A percentile compares a stretch with the other conserved stretches of the same genome.
phyloP scores from a whole-genome alignment of 2,329 filamentous ascomycete genomes.

The Tolypocladium tundrense region DNA sequence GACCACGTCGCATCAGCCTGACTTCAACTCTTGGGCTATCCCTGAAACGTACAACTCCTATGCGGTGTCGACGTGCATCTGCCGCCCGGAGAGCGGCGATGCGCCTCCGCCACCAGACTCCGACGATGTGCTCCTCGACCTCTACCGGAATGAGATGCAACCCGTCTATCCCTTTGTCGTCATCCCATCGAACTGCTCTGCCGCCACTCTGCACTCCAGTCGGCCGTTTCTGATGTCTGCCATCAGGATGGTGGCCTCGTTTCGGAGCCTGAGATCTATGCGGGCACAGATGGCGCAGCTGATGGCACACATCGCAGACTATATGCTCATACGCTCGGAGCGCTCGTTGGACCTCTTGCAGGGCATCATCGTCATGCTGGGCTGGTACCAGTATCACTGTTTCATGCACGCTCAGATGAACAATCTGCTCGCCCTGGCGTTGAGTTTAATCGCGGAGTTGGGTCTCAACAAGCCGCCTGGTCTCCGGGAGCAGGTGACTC shows the following conservation, averaged over 20 bases:
- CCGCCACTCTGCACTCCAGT: conserved; percentile 24
- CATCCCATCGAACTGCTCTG: conserved; percentile 24
- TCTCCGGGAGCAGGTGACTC: conserved; percentile 28
- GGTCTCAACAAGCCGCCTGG: conserved; percentile 31
- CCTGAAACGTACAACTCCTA: conserved; percentile 34
- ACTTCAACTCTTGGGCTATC: conserved; percentile 17
- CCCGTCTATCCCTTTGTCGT: conserved; percentile 37
- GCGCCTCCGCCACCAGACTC: conserved; percentile 29
- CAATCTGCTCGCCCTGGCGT: conserved; percentile 37
- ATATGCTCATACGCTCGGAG: conserved; percentile 38
- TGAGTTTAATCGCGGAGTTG: conserved; percentile 35
- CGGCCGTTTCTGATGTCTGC: conserved; percentile 38
- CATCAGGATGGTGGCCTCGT: conserved; percentile 39
- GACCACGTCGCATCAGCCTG: conserved; percentile 5
- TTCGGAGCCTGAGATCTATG: conserved; percentile 36
- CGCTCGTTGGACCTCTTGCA: conserved; percentile 39
- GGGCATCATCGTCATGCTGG: conserved; percentile 36
- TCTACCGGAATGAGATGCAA: conserved; percentile 32
- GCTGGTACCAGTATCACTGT: conserved; percentile 45
- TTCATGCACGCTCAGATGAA: conserved; percentile 41
- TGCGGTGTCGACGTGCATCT: conserved; percentile 36
- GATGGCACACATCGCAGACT: conserved; percentile 34
- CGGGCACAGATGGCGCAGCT: conserved; percentile 38
- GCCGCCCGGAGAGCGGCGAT: conserved; percentile 29
- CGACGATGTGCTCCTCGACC: conserved; percentile 34